These are phyloP conservation scores for Citrus unshiu DNA, from an alignment of 345 rosid genomes.

Conservation along the genomic window DNA sequence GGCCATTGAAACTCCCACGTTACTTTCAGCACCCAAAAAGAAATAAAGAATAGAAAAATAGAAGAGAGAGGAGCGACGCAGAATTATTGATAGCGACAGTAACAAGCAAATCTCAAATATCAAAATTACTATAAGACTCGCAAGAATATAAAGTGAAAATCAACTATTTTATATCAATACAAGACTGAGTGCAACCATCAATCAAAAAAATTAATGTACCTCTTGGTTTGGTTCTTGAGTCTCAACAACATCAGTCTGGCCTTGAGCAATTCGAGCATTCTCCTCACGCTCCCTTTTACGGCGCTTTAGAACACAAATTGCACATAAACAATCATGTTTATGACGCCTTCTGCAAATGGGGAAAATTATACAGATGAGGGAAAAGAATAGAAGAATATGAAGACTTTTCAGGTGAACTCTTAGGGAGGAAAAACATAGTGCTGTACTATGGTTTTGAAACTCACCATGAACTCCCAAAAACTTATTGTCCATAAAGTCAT, in stretches of 20 bases:
- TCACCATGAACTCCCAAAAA: neutral
- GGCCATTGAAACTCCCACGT: neutral
- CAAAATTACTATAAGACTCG: neutral
- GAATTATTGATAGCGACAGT: neutral
- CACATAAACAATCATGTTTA: slow-evolving; percentile 93
- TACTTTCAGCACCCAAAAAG: neutral
- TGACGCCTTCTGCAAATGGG: slow-evolving; percentile 73
- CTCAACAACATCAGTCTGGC: slow-evolving; percentile 42
- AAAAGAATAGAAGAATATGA: neutral
- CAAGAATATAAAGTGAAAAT: neutral
- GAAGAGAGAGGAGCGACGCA: neutral
- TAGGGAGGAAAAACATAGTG: neutral
- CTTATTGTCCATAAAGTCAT: neutral
- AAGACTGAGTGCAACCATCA: neutral
- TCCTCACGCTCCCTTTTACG: slow-evolving; percentile 91
- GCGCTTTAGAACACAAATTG: slow-evolving; percentile 80
- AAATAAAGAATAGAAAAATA: neutral
- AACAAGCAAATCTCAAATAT: neutral
- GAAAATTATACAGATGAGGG: slow-evolving; percentile 1
- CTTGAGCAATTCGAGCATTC: slow-evolving; percentile 51
- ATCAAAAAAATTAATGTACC: slow-evolving; percentile 26
- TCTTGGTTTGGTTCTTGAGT: slow-evolving; percentile 55
- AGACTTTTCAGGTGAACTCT: neutral
- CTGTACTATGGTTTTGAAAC: neutral
- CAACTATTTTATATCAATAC: neutral